Evolutionary conservation across 805 yeast species (phyloP), one percentile per base, ranked within the genome.

Genomic region (Yarrowia deformans): DNA sequence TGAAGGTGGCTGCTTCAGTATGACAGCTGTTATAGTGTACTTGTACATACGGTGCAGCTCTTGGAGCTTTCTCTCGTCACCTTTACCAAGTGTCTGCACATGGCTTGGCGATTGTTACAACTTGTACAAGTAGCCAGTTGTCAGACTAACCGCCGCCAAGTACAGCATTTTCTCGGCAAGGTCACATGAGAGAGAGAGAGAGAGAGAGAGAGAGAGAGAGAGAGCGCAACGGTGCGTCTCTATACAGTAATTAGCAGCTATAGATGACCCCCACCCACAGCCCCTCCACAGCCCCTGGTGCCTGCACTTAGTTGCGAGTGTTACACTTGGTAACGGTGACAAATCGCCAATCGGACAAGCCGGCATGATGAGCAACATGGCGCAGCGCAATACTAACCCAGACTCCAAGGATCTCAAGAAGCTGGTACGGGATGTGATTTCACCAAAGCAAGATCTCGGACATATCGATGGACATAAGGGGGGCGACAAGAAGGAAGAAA

Each of bases 371-470:
- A n/a, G 12, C 39, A 13, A n/a, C 55, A 50, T 9, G 39, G 42
- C 39, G 40, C 18, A 14, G 54, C 37, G 37, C 37, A 6, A 8
- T 43, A 45, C 42, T 60, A 45, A 60, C 66, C 6, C 56, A 70
- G 97, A 93, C 76, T 86, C 94, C 18, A 93, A 92, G 75, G 84
- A 86, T 16, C 79, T 93, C 72, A 92, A 93, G 77, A 88, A 87
- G 70, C 80, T 84, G 64, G 85, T 92, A 6, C 78, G 95, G 71
- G 85, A 88, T 71, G 74, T 79, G 8, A 77, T 89, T n/a, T 84
- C 81, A 61, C 93, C 92, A 0, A 80, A 78, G 0, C 79, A 81
- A 13, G 75, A 79, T 14, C 77, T 90, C 71, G 93, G 92, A 8
- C 96, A 90, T 77, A 82, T 88, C 13, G 95, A 90, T 64, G 70